phyloP scores from a whole-genome alignment of 805 yeast species.

The Saturnispora serradocipensis region DNA sequence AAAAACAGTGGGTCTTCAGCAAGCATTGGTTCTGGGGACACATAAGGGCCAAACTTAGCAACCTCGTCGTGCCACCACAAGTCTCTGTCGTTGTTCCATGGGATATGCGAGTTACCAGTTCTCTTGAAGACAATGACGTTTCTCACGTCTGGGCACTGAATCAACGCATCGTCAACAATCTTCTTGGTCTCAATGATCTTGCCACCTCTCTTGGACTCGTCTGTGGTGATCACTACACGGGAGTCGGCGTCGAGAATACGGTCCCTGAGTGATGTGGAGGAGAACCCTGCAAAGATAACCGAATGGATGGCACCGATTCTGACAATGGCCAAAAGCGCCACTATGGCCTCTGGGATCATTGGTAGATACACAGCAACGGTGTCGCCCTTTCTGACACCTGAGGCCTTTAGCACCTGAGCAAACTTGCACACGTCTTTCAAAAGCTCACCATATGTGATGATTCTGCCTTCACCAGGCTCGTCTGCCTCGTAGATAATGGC shows the following conservation, averaged over 20 bases:
- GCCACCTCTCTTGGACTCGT: constrained; percentile 79
- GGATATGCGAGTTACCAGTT: constrained; percentile 52
- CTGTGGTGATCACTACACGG: constrained; percentile 66
- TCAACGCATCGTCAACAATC: constrained; percentile 73
- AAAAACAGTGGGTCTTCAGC: constrained; percentile 78
- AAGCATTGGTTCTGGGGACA: constrained; percentile 65
- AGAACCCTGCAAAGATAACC: constrained; percentile 79
- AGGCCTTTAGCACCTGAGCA: constrained; percentile 54
- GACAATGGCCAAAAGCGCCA: constrained; percentile 67
- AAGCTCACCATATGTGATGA: constrained; percentile 61
- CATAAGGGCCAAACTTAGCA: constrained; percentile 55
- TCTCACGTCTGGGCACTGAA: constrained; percentile 53
- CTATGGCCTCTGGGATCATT: constrained; percentile 74
- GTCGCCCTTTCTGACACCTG: constrained; percentile 74
- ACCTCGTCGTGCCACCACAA: constrained; percentile 70
- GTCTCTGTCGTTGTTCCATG: constrained; percentile 50
- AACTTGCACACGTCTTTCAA: constrained; percentile 60
- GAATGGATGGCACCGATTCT: constrained; percentile 82
- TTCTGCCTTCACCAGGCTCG: constrained; percentile 55
- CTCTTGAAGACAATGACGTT: constrained; percentile 67
- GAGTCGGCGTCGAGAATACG: constrained; percentile 66
- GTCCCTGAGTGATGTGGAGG: constrained; percentile 61
- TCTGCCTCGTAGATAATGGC: constrained; percentile 80
- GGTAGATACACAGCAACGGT: constrained; percentile 82
- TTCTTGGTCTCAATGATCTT: constrained; percentile 72